phyloP scores from a whole-genome alignment of 2,329 filamentous ascomycete species.

The Xylariaceae sp. region DNA sequence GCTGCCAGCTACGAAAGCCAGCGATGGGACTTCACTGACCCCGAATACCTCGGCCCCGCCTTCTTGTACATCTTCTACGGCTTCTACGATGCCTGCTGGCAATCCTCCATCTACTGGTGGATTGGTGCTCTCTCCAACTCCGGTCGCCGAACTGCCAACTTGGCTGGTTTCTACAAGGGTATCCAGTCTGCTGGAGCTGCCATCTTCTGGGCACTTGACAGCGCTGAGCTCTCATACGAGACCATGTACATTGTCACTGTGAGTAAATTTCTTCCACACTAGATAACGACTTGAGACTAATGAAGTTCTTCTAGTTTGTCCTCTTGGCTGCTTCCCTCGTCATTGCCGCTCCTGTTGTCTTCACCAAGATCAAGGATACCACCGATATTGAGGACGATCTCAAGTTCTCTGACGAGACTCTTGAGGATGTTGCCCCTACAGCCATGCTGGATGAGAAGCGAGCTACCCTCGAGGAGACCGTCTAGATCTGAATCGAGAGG shows the following conservation, averaged over 20 bases:
- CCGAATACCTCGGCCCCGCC: constrained; percentile 65
- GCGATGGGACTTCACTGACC: constrained; percentile 52
- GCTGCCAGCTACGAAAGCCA: constrained; percentile 10
- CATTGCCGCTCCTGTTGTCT: constrained; percentile 74
- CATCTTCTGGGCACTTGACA: constrained; percentile 69
- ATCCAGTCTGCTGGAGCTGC: constrained; percentile 85
- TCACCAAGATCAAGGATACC: constrained; percentile 76
- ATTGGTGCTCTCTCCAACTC: constrained; percentile 95
- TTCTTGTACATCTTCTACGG: constrained; percentile 60
- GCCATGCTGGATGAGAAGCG: constrained; percentile 27
- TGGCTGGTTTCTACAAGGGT: constrained; percentile 81
- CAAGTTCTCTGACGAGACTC: constrained; percentile 77
- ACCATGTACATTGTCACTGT: constrained; percentile 62
- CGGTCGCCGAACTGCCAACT: constrained; percentile 84
- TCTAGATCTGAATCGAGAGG: constrained; percentile 1
- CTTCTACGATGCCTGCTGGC: constrained; percentile 72
- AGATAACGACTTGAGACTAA: background rate
- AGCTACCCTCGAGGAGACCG: constrained; percentile 2
- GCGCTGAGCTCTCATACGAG: constrained; percentile 59
- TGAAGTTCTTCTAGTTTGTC: constrained; percentile 10
- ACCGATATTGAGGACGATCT: constrained; percentile 78
- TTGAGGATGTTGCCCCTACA: constrained; percentile 58
- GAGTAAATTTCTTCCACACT: constrained; percentile 20
- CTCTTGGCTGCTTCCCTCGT: constrained; percentile 58
- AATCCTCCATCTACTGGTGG: constrained; percentile 90